These are phyloP conservation scores for Neurospora hispaniola DNA, from an alignment of 495 filamentous ascomycete genomes.

Conservation along the genomic window DNA sequence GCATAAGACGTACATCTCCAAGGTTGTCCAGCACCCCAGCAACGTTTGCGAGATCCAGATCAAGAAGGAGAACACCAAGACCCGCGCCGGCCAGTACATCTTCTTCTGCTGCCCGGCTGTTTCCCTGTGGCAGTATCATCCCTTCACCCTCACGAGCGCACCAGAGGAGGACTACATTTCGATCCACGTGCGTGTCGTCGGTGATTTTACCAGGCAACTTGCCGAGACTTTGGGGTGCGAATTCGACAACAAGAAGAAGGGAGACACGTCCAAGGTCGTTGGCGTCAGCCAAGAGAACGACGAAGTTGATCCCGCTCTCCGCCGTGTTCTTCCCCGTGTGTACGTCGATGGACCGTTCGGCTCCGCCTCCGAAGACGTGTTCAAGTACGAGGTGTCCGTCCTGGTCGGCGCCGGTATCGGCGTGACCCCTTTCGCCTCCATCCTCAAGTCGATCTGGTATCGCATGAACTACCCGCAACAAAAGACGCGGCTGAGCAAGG, in stretches of 20 bases:
- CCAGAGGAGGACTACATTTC: conserved; percentile 78
- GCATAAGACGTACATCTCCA: conserved; percentile 69
- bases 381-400: conserved; percentile 64
- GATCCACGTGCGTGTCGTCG: conserved; percentile 62
- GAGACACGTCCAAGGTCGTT: conserved; percentile 49
- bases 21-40: conserved; percentile 74
- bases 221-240: conserved; percentile 60
- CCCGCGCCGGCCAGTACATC: conserved; percentile 72
- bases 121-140: conserved; percentile 70
- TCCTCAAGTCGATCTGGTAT: conserved; percentile 80
- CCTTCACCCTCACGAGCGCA: conserved; percentile 68
- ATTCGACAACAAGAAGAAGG: conserved; percentile 46
- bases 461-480: conserved; percentile 73
- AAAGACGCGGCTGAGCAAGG: conserved; percentile 61
- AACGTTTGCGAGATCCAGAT: conserved; percentile 79
- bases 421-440: conserved; percentile 66
- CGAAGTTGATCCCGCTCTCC: conserved; percentile 57
- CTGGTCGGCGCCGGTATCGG: conserved; percentile 63
- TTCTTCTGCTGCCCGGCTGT: conserved; percentile 75
- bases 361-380: conserved; percentile 66
- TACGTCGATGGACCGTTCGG: conserved; percentile 74
- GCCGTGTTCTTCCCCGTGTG: conserved; percentile 57
- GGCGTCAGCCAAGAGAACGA: conserved; percentile 48
- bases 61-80: conserved; percentile 69
- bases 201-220: conserved; percentile 56